Percentiles rank a stretch among this genome's conserved stretches.
Conservation (phyloP, 2,329 filamentous ascomycete species). For the Podosphaera aphanis region DNA sequence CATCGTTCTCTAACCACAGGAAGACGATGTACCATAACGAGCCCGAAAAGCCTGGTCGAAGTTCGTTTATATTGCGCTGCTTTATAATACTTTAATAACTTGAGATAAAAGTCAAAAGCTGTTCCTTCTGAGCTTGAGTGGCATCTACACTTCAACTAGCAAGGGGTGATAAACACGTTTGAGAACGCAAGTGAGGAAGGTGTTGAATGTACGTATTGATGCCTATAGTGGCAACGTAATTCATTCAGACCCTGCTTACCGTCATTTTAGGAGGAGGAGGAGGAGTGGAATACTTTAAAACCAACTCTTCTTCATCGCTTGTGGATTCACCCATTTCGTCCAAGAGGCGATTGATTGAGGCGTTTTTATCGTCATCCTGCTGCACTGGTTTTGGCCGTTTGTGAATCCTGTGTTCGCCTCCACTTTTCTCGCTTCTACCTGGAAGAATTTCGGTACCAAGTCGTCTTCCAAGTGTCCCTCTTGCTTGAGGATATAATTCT, state of each 20-base stretch:
- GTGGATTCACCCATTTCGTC: conserved; percentile 16
- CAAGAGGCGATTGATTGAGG: conserved; percentile 15
- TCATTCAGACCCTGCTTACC: conserved; percentile 7
- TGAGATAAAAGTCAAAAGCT: no score
- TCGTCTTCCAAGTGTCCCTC: conserved; percentile 4
- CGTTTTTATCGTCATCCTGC: conserved; percentile 5
- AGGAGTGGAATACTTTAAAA: conserved; percentile 11
- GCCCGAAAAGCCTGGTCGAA: no score
- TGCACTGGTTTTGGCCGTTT: not conserved
- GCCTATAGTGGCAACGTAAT: no score
- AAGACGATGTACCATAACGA: no score
- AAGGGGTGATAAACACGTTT: no score
- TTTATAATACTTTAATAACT: no score
- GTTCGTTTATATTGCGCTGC: no score
- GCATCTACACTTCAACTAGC: no score
- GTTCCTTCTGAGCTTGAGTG: no score
- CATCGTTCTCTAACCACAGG: no score
- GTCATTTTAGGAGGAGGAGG: conserved; percentile 9
- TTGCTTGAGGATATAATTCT: conserved; percentile 10
- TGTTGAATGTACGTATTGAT: no score
- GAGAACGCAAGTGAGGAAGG: no score
- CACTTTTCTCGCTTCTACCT: not conserved
- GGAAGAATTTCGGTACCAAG: not conserved
- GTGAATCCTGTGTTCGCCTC: not conserved
- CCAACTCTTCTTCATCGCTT: conserved; percentile 16